phyloP scores from a whole-genome alignment of 805 yeast genomes.

The Yamadazyma tumulicola region DNA sequence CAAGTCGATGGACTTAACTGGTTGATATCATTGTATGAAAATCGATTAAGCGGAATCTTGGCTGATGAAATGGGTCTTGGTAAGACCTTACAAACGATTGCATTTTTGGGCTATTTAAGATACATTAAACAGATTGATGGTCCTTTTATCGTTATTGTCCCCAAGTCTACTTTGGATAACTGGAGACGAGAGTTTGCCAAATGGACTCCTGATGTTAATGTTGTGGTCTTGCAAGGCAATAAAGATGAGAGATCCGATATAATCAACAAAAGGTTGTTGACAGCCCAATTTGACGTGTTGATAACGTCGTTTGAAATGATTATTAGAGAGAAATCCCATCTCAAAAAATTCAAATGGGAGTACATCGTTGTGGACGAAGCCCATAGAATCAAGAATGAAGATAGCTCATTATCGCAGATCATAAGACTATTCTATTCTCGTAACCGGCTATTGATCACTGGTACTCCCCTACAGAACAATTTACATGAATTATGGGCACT shows the following conservation, averaged over 20 bases:
- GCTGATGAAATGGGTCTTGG: slow-evolving; percentile 99
- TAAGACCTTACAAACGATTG: slow-evolving; percentile 89
- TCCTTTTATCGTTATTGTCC: slow-evolving; percentile 88
- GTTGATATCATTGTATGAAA: slow-evolving; percentile 85
- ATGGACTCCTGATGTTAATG: slow-evolving; percentile 95
- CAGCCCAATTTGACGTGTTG: slow-evolving; percentile 83
- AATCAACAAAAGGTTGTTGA: slow-evolving; percentile 55
- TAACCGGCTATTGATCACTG: slow-evolving; percentile 84
- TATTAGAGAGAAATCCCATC: slow-evolving; percentile 75
- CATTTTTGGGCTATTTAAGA: slow-evolving; percentile 85
- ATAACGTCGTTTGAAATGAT: slow-evolving; percentile 94
- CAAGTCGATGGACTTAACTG: slow-evolving; percentile 95
- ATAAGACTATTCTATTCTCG: slow-evolving; percentile 84
- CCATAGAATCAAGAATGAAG: slow-evolving; percentile 94
- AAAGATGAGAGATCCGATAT: slow-evolving; percentile 72
- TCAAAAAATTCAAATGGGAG: slow-evolving; percentile 88
- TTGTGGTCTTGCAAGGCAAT: slow-evolving; percentile 81
- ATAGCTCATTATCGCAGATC: slow-evolving; percentile 86
- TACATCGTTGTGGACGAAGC: slow-evolving; percentile 95
- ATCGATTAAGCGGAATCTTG: slow-evolving; percentile 83
- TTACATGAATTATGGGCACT: slow-evolving; percentile 96
- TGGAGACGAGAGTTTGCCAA: slow-evolving; percentile 93
- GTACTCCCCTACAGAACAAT: slow-evolving; percentile 94
- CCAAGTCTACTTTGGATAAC: slow-evolving; percentile 92
- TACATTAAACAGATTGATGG: slow-evolving; percentile 78